phyloP scores from a whole-genome alignment of 208 protist species.

The Phytomonas sp. region DNA sequence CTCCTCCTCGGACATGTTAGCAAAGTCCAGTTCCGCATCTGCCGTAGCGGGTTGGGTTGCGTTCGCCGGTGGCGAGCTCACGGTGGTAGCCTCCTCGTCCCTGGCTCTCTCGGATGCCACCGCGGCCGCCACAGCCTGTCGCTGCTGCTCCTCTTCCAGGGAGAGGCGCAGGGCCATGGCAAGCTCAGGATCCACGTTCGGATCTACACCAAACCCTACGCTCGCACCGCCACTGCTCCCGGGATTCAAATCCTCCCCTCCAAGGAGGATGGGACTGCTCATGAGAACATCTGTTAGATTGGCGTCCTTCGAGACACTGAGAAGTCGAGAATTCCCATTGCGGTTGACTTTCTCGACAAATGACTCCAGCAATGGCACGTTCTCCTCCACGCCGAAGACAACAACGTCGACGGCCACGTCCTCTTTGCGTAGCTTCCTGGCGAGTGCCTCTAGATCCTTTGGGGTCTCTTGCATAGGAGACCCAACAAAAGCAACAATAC shows the following conservation, averaged over 20 bases:
- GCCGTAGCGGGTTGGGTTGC: neutral
- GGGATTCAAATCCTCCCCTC: slow-evolving; percentile 12
- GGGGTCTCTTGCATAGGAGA: slow-evolving; percentile 87
- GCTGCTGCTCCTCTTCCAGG: slow-evolving; percentile 91
- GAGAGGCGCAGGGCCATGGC: slow-evolving; percentile 93
- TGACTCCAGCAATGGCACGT: slow-evolving; percentile 81
- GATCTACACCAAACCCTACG: slow-evolving; percentile 84
- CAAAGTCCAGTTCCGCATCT: slow-evolving; percentile 20
- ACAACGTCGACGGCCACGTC: slow-evolving; percentile 96
- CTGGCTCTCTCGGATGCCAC: slow-evolving; percentile 8
- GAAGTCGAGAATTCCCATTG: slow-evolving; percentile 79
- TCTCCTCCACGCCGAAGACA: slow-evolving; percentile 91
- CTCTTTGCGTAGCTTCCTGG: slow-evolving; percentile 95
- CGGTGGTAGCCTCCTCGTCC: slow-evolving; percentile 8
- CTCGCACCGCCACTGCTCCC: slow-evolving; percentile 11
- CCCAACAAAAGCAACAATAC: slow-evolving; percentile 98
- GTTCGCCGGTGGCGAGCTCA: slow-evolving; percentile 2
- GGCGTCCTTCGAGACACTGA: slow-evolving; percentile 61
- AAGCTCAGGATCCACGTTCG: slow-evolving; percentile 90
- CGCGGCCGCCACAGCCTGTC: slow-evolving; percentile 61
- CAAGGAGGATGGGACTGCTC: slow-evolving; percentile 82
- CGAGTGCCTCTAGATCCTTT: slow-evolving; percentile 89
- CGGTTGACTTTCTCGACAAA: slow-evolving; percentile 91
- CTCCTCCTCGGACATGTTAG: slow-evolving; percentile 81
- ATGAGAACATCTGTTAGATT: slow-evolving; percentile 91